Percentiles rank a stretch among this genome's conserved stretches.
Conservation (phyloP, 1,284 basidiomycete genomes). For the Cryptococcus floricola region DNA sequence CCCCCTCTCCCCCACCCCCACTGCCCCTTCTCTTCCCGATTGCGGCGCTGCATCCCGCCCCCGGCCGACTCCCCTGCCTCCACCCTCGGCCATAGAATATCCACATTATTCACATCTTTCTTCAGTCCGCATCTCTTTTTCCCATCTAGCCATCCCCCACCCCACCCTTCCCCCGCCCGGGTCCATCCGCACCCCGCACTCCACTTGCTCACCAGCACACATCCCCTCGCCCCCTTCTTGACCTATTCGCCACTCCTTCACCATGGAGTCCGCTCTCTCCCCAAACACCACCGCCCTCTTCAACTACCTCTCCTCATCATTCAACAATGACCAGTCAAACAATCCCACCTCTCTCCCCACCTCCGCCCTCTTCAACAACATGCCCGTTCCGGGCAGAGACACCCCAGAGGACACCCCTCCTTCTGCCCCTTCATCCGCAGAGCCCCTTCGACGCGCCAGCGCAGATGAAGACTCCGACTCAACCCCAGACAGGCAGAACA, state of each 20-base stretch:
- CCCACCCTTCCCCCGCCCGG: neutral
- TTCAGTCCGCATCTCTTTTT: neutral
- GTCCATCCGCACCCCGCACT: neutral
- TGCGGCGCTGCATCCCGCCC: no score
- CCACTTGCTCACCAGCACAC: neutral
- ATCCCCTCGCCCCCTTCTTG: neutral
- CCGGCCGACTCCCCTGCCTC: no score
- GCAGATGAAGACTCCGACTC: conserved; percentile 14
- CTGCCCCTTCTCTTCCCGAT: no score
- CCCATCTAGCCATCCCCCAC: neutral
- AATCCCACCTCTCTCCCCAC: conserved; percentile 32
- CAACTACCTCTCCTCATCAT: conserved; percentile 28
- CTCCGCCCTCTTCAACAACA: conserved; percentile 36
- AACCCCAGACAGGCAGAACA: neutral
- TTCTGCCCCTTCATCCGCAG: conserved; percentile 8
- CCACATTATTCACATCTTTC: neutral
- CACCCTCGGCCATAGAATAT: neutral
- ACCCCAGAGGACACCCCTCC: conserved; percentile 40
- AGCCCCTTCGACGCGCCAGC: neutral
- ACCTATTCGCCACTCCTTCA: neutral
- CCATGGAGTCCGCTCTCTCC: conserved; percentile 30
- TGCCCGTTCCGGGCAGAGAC: conserved; percentile 34
- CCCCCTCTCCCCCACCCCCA: no score
- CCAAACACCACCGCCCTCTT: conserved; percentile 46
- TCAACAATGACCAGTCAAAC: conserved; percentile 2